phyloP scores from a whole-genome alignment of 805 yeast genomes.

The Candida krabiensis region DNA sequence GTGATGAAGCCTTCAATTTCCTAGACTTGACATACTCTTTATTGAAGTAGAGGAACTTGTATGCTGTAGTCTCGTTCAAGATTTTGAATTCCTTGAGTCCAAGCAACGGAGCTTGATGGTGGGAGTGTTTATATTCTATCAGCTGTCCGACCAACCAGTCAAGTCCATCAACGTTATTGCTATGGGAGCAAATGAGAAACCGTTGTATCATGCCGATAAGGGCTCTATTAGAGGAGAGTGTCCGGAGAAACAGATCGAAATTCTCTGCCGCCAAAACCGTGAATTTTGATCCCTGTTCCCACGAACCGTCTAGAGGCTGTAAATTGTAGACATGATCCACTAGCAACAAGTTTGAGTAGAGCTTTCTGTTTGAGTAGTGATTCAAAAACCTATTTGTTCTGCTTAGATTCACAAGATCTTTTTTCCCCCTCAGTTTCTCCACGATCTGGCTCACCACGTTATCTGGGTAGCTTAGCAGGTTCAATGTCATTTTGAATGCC shows the following conservation, averaged over 20 bases:
- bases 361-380: slow-evolving; percentile 6
- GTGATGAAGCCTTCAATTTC: slow-evolving; percentile 5
- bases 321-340: slow-evolving; percentile 10
- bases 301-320: neutral
- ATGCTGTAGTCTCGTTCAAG: slow-evolving; percentile 10
- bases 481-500: too few species aligned
- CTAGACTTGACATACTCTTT: slow-evolving; percentile 10
- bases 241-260: slow-evolving; percentile 6
- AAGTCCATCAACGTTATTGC: slow-evolving; percentile 9
- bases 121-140: slow-evolving; percentile 15
- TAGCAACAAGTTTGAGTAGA: slow-evolving; percentile 17
- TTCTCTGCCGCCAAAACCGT: slow-evolving; percentile 6
- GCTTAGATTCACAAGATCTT: slow-evolving; percentile 15
- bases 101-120: slow-evolving; percentile 11
- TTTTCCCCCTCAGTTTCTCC: slow-evolving; percentile 1
- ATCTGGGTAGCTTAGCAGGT: slow-evolving; percentile 9
- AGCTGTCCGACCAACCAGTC: slow-evolving; percentile 12
- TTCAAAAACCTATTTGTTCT: slow-evolving; percentile 7
- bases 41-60: slow-evolving; percentile 11
- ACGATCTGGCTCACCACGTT: slow-evolving; percentile 15
- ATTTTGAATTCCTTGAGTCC: slow-evolving; percentile 18
- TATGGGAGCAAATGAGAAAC: slow-evolving; percentile 10
- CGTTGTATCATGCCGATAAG: slow-evolving; percentile 15
- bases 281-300: neutral
- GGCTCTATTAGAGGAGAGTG: slow-evolving; percentile 1